Base-by-base conservation (phyloP, 495 filamentous ascomycete genomes). In the Neurospora sp. region DNA sequence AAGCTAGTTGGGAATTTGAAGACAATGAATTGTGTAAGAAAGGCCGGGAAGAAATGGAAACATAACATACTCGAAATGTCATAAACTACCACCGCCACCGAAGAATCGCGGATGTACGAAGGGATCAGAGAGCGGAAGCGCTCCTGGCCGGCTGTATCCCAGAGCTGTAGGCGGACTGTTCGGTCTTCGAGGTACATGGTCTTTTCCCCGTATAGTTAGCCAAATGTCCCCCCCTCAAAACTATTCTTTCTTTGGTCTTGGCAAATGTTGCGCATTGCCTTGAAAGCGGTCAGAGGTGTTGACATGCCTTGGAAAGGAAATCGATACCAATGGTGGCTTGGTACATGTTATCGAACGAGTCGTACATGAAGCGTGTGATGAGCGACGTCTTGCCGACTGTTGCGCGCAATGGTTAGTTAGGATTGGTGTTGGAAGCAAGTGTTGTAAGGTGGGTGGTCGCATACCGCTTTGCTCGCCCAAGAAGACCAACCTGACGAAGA, bases 271-370 rank as follows among this genome's bases (percentile, higher is more conserved):
- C 27, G 39, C 40, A 66, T 44, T 69, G 22, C 39, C 71, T 72
- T 37, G 18, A 20, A 3, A 10, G 46, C 38, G 71, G 61, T 69
- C 71, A 79, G 74, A 27, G 38, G 38, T 5, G 27, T 27, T 27
- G 39, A 74, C 83, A 79, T 87, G 92, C 93, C 90, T 99, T 99
- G 75, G 94, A 98, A 75, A 99, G 90, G 80, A 99, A 99, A 85
- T 99, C 96, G 84, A 99, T 99, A 81, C 96, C 96, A 79, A 99
- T 99, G 71, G 96, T 99, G 61, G 96, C 96, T 84, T 99, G 96
- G 83, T 99, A 99, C 89, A 94, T 98, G 85, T 97, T 97, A 87
- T 99, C 96, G 88, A 99, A 99, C 41, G 96, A 97, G 84, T 99
- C 96, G 87, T 99, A 99, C 96, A 99, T 99, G 86, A 99, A 99